Evolutionary conservation across 352 stramenopile species (phyloP), one percentile per base, ranked within the genome.

Genomic region (Pythium diclinum): DNA sequence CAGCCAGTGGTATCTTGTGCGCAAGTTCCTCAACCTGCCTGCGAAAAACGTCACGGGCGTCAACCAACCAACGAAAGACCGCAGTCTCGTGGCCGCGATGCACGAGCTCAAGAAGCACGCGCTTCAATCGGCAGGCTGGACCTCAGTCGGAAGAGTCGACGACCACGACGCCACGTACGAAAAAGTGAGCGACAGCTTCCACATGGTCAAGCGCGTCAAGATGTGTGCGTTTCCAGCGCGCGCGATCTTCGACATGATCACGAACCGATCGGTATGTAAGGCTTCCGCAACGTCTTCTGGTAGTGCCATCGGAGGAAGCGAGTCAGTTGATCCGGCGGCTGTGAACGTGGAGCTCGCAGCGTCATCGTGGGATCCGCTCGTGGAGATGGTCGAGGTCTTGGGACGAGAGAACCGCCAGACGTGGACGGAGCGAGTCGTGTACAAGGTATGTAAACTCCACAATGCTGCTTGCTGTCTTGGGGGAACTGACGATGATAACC

Each of bases 241-340:
- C 13, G 82, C 84, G 0, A 63, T 91, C 30, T 93, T 90, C 56
- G 84, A 91, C 58, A 79, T 88, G 71, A 75, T 90, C 33, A 81
- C 81, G 21, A 86, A 78, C 44, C 69, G 67, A 64, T 51, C 59
- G 63, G 44, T 19, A 8, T 11, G 28, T 10, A 48, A 28, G 17
- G 25, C 30, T 0, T n/a, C n/a, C 5, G n/a, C 13, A 17, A n/a
- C 11, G 2, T 25, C 56, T 32, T 33, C 11, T 5, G 53, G 7
- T 38, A 25, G 33, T 47, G 23, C 33, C 40, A 11, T 13, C 33
- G 49, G 13, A 32, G 21, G 16, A 13, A 19, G 8, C 0, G 47
- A 36, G 25, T 21, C 47, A 6, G 47, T 9, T 10, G 25, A 30
- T 19, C 6, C 3, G 47, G 7, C 1, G 17, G 48, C 30, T 17